Percentiles rank a stretch among this genome's conserved stretches.
These are phyloP conservation scores for Durio zibethinus DNA, from an alignment of 345 rosid genomes.

Conservation along the genomic window DNA sequence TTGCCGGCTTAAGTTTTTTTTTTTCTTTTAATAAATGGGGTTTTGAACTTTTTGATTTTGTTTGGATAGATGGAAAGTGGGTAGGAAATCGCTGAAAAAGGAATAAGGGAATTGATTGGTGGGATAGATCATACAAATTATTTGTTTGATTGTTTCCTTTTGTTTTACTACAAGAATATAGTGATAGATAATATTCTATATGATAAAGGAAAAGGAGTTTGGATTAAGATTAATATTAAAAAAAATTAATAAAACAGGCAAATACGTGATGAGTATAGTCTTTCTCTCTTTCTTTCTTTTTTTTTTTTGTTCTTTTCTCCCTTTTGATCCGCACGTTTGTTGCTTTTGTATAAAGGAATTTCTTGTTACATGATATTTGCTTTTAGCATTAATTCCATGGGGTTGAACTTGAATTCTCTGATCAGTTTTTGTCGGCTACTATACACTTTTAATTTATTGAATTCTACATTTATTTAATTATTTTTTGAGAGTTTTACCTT, in stretches of 20 bases:
- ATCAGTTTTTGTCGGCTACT: too few species aligned
- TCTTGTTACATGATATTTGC: too few species aligned
- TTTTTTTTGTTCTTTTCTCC: not conserved
- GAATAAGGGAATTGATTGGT: not conserved
- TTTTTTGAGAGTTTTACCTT: not conserved
- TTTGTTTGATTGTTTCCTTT: not conserved
- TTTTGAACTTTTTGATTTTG: not conserved
- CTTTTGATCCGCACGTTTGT: not conserved
- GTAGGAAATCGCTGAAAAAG: not conserved
- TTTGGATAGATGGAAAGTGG: not conserved
- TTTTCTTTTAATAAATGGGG: not conserved
- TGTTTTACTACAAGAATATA: not conserved
- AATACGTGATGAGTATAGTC: not conserved
- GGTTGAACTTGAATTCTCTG: too few species aligned
- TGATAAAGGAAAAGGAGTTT: too few species aligned
- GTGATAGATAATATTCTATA: not conserved
- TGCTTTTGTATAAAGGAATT: too few species aligned
- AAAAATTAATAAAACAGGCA: not conserved
- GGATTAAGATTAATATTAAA: too few species aligned
- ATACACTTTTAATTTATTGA: not conserved
- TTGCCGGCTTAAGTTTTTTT: not conserved
- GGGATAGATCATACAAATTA: not conserved
- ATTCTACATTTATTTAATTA: not conserved
- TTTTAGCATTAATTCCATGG: too few species aligned
- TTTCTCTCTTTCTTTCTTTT: too few species aligned